Percentiles rank a stretch among this genome's conserved stretches.
These are phyloP conservation scores for Sphaerobolus stellatus DNA, from an alignment of 1,284 basidiomycete genomes.

Conservation along the genomic window DNA sequence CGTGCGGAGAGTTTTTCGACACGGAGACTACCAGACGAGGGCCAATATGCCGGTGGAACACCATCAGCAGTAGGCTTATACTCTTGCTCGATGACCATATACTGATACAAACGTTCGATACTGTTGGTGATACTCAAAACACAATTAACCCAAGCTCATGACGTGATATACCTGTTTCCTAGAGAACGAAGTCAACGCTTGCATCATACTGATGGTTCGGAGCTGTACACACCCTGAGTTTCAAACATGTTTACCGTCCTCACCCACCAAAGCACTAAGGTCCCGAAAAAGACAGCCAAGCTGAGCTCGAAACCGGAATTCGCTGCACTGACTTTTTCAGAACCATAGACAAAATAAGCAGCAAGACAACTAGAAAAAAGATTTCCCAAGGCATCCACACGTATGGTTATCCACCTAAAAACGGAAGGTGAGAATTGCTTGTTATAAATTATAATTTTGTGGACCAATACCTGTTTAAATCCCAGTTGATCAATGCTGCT, in stretches of 20 bases:
- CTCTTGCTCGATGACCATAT: conserved; percentile 43
- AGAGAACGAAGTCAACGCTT: neutral
- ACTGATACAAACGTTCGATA: conserved; percentile 43
- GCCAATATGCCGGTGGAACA: conserved; percentile 43
- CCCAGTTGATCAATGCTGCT: neutral
- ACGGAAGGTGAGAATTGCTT: neutral
- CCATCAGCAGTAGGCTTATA: conserved; percentile 25
- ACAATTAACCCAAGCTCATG: neutral
- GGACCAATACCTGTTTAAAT: conserved; percentile 3
- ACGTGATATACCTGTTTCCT: neutral
- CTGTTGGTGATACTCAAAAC: conserved; percentile 5
- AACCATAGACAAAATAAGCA: conserved; percentile 8
- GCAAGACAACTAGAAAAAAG: conserved; percentile 8
- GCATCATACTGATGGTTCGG: neutral
- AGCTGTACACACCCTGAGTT: neutral
- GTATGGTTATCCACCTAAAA: conserved; percentile 8
- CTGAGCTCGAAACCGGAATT: neutral
- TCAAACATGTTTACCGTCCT: neutral
- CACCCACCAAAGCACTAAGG: neutral
- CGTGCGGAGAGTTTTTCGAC: conserved; percentile 27
- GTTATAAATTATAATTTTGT: neutral
- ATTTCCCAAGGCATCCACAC: conserved; percentile 6
- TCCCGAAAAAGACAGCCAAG: neutral
- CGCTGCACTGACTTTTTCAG: neutral
- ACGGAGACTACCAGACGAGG: conserved; percentile 37